These are phyloP conservation scores for Rhododendron simsii DNA, from an alignment of 148 eudicot species.

Conservation along the genomic window DNA sequence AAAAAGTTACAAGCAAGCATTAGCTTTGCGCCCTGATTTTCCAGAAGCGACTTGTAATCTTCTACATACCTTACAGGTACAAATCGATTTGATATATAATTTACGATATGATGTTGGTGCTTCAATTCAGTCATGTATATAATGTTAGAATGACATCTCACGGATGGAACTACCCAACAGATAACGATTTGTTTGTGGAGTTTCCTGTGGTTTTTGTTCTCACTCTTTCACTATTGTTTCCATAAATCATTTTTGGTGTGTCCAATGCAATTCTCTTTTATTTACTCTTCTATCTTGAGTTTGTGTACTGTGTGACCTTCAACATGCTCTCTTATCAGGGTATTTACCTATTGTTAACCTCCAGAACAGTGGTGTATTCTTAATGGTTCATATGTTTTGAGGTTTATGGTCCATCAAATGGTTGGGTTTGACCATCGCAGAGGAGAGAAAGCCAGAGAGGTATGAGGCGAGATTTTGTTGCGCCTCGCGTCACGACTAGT, in stretches of 20 bases:
- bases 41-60: slow-evolving; percentile 98
- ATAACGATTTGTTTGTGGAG: background rate
- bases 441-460: no score
- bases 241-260: background rate
- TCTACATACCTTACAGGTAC: slow-evolving; percentile 89
- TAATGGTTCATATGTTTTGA: background rate
- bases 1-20: slow-evolving; percentile 81
- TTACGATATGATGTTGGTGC: background rate
- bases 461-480: no score
- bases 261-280: background rate
- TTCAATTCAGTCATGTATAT: background rate
- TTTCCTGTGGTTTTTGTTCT: background rate
- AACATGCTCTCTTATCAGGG: background rate
- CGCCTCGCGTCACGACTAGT: no score
- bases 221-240: background rate
- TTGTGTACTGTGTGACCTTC: background rate
- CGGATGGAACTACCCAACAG: background rate
- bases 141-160: background rate
- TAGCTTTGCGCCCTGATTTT: slow-evolving; percentile 76
- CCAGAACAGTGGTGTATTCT: background rate
- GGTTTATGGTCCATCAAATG: background rate
- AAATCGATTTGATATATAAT: background rate
- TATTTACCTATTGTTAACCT: background rate
- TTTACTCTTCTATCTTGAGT: background rate
- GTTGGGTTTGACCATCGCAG: background rate